A percentile compares a stretch with the other conserved stretches of the same genome.
phyloP scores from a whole-genome alignment of 73 alveolate genomes.

The Paramecium primaurelia region DNA sequence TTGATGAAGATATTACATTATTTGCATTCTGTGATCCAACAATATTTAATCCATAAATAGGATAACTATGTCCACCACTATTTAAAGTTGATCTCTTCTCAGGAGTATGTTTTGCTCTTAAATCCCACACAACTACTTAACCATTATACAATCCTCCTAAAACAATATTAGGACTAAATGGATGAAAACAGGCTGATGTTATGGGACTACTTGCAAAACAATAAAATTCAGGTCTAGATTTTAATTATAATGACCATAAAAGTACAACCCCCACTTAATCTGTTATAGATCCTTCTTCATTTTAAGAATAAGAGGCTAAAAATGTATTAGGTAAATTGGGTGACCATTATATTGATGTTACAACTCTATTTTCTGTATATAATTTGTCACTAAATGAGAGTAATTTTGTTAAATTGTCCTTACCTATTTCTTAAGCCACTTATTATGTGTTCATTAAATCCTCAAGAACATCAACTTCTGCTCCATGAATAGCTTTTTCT shows the following conservation, averaged over 20 bases:
- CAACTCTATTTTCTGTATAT: constrained; percentile 29
- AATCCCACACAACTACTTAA: constrained; percentile 90
- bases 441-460: background rate
- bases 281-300: constrained; percentile 76
- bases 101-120: constrained; percentile 81
- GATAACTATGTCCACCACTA: constrained; percentile 78
- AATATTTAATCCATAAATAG: constrained; percentile 78
- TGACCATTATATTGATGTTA: constrained; percentile 24
- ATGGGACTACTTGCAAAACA: constrained; percentile 68
- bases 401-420: background rate
- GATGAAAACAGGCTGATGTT: constrained; percentile 84
- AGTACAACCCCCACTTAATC: constrained; percentile 88
- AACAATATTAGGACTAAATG: constrained; percentile 80
- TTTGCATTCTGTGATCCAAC: constrained; percentile 90
- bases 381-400: background rate
- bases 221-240: constrained; percentile 87
- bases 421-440: constrained; percentile 1
- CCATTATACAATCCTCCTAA: constrained; percentile 93
- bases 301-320: constrained; percentile 81
- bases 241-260: constrained; percentile 81
- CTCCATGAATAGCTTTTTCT: constrained; percentile 2
- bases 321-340: constrained; percentile 41
- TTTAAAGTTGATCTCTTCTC: constrained; percentile 78
- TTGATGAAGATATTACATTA: constrained; percentile 80
- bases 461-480: background rate